phyloP scores from a whole-genome alignment of 108 stramenopile genomes.

The Chaetoceros tenuissimus region DNA sequence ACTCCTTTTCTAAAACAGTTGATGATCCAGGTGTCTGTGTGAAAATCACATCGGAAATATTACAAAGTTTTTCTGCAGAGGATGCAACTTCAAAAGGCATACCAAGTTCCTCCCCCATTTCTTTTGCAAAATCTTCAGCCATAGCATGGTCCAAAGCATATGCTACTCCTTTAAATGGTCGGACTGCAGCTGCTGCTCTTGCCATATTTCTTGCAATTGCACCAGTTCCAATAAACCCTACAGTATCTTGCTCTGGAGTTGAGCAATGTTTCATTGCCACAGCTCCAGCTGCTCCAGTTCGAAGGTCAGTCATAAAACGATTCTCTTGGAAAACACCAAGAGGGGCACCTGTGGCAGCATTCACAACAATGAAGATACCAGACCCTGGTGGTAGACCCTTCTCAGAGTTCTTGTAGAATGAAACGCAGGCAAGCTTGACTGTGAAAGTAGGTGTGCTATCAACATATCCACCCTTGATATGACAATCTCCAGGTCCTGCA shows the following conservation, averaged over 20 bases:
- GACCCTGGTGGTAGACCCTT: constrained; percentile 78
- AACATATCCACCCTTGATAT: constrained; percentile 86
- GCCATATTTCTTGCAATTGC: constrained; percentile 90
- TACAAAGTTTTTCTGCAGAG: constrained; percentile 69
- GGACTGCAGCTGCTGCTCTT: constrained; percentile 68
- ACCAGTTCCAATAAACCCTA: constrained; percentile 87
- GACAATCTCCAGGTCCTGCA: constrained; percentile 90
- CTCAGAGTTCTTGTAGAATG: constrained; percentile 88
- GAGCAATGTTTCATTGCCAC: constrained; percentile 83
- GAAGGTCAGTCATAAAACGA: constrained; percentile 92
- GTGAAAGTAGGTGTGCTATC: constrained; percentile 77
- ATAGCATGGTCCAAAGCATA: constrained; percentile 50
- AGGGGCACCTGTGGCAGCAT: constrained; percentile 85
- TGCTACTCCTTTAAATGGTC: constrained; percentile 73
- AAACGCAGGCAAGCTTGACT: constrained; percentile 85
- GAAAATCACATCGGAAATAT: constrained; percentile 68
- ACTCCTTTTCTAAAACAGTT: constrained; percentile 71
- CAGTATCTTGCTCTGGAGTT: constrained; percentile 41
- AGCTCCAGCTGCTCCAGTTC: constrained; percentile 90
- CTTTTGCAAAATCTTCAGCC: constrained; percentile 64
- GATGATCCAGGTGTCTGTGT: constrained; percentile 81
- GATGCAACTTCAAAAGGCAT: constrained; percentile 65
- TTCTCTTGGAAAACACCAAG: constrained; percentile 89
- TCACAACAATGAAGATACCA: constrained; percentile 87
- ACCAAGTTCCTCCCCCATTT: constrained; percentile 78